Evolutionary conservation across 441 rosid species (phyloP).

Genomic region (Flueggea neowawraea): DNA sequence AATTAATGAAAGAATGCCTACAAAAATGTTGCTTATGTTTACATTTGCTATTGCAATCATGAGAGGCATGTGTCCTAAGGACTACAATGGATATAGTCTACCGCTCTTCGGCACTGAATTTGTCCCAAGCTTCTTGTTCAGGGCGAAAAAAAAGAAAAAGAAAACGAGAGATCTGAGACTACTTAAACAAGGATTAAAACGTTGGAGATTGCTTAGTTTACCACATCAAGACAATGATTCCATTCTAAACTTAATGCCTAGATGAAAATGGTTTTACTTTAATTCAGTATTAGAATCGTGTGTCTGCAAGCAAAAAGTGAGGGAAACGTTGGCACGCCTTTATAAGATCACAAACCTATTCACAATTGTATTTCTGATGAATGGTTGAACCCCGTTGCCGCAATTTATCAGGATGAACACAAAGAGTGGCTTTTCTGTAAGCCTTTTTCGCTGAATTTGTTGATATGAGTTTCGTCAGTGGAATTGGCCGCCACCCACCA

Average conservation of each 20-base stretch:
- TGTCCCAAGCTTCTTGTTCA: slow-evolving; percentile 92
- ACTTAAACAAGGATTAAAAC: no score
- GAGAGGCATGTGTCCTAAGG: no score
- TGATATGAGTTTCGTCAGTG: slow-evolving; percentile 75
- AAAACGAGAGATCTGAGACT: no score
- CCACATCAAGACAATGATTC: not conserved
- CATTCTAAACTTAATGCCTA: no score
- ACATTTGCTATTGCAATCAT: not conserved
- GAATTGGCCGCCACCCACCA: slow-evolving; percentile 89
- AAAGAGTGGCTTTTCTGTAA: slow-evolving; percentile 88
- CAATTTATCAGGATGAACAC: slow-evolving; percentile 94
- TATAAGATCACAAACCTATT: slow-evolving; percentile 96
- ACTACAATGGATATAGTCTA: slow-evolving; percentile 15
- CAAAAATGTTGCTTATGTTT: not conserved
- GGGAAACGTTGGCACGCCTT: slow-evolving; percentile 42
- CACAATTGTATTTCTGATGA: slow-evolving; percentile 88
- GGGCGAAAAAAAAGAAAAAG: no score
- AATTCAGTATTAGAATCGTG: no score
- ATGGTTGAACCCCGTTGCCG: slow-evolving; percentile 97
- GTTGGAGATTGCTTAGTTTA: no score
- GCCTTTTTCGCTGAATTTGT: slow-evolving; percentile 85
- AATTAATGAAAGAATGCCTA: slow-evolving; percentile 8
- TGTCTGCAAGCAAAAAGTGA: not conserved
- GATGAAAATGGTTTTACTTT: no score
- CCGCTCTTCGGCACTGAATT: slow-evolving; percentile 69